Base-by-base conservation (phyloP, 108 stramenopile genomes). In the Schizochytrium sp. region DNA sequence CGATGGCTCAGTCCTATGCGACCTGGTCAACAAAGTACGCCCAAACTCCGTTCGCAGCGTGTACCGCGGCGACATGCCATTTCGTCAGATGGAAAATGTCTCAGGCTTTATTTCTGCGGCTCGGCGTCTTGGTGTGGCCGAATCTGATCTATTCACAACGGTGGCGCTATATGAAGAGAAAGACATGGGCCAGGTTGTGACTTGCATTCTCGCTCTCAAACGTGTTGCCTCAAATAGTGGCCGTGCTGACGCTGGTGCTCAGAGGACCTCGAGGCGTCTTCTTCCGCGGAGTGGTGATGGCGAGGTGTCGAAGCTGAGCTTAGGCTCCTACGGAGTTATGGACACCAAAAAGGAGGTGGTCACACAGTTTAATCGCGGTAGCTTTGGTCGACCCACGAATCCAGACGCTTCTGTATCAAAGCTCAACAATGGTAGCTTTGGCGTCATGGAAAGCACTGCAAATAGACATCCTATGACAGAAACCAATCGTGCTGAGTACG, bases 81-180 rank as follows among this genome's bases (percentile, higher is more conserved):
- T 93, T 72, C 92, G 92, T 89, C 92, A 91, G 61, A 93, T 93
- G 92, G 92, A 93, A 72, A 92, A 93, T 55, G 61, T 93, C 41
- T 56, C 59, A 28, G 87, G 73, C 57, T 92, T 89, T 50, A 41
- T 89, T 38, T 17, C 56, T 19, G 57, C 42, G 46, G 47, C 55
- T 0, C 64, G 56, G 59, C 46, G 28, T 3, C 56, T 93, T 15
- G 93, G 93, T 17, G 92, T 93, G 42, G 90, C 92, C 38, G 92
- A 92, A 61, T 73, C 83, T 76, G 91, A 91, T 28, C 49, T 91
- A 42, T 93, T 93, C 88, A 92, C 93, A 17, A 93, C 93, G 47
- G 88, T 87, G 56, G 92, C 93, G 44, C 57, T 93, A 3, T 92
- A 88, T 56, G 90, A 92, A 89, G 89, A 59, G 61, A 92, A 90